Base-by-base conservation (phyloP, 192 early-diverging fungal species). In the Thoreauomyces humboldtii region DNA sequence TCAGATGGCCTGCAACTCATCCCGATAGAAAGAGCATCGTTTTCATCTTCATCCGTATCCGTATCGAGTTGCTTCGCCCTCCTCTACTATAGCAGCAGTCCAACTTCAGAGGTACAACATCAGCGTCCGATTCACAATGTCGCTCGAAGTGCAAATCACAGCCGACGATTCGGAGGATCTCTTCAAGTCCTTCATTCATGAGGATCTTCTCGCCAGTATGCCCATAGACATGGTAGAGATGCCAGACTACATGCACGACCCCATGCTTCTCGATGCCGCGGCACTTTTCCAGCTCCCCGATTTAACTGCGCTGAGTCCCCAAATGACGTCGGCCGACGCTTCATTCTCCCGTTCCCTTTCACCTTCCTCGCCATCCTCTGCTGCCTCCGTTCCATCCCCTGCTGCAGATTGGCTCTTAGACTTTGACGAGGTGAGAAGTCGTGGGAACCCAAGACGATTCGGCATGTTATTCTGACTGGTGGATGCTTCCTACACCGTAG, bases 151-250 rank as follows among this genome's bases (percentile, higher is more conserved):
- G n/a, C n/a, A n/a, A n/a, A n/a, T n/a, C n/a, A n/a, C n/a, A n/a
- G n/a, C n/a, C n/a, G n/a, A n/a, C n/a, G n/a, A n/a, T n/a, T n/a
- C n/a, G n/a, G 67, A 69, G n/a, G 59, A 61, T 24, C 59, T 69
- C 28, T 55, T 69, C 42, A 21, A 31, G 0, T 69, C 67, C n/a
- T 69, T 69, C 59, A 14, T 69, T 11, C 53, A 69, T 48, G 59
- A 69, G 17, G 67, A 69, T 27, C 33, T 54, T 45, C 38, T 68
- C 14, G 33, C n/a, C n/a, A 15, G 24, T n/a, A n/a, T n/a, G n/a
- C n/a, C n/a, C n/a, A 25, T 22, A 21, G 9, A 9, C 19, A 29
- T 41, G 59, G 37, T 43, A 5, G 37, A 61, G 24, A 4, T 41
- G 2, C 7, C 11, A 22, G 36, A 5, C 25, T 25, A n/a, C 4